Base-by-base conservation (phyloP, 805 yeast species). In the Candida suzukii region DNA sequence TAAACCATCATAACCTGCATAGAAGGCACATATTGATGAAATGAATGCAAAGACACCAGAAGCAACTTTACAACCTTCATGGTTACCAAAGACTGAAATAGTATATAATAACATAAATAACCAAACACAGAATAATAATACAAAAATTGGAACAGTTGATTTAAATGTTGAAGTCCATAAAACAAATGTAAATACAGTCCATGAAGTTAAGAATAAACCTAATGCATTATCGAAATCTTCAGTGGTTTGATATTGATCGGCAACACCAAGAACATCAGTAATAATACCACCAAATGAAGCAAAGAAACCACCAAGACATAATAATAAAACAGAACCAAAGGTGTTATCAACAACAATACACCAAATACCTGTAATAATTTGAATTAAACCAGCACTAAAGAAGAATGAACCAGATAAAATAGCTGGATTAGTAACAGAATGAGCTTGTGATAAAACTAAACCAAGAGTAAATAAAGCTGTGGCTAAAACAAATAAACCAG, bases 361-460 rank as follows among this genome's bases (percentile, higher is more conserved):
- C 76, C 77, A 75, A 17, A 71, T 53, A 30, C 80, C 80, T 29
- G 72, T 64, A 32, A 73, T 59, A 25, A 71, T 57, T 52, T 71
- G 70, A 35, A 67, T 68, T n/a, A 66, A 49, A 19, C 80, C 79
- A 7, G 76, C 71, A 37, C 70, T 66, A 48, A 71, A 70, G 52
- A 72, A 60, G 35, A 71, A 60, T 26, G 71, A 54, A 32, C 73
- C 67, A 17, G 68, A 63, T 26, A 70, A 60, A 18, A 73, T 61
- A 40, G 71, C 67, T 1, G 73, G 69, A 20, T 60, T 59, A 8
- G 60, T 50, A 28, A 72, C 67, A 18, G 70, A 70, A 51, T 63
- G 58, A 18, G 75, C 77, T 12, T 67, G 69, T 27, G 67, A 52
- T 27, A 69, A 57, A 41, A 58, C 64, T 49, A 75, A 56, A 19